Evolutionary conservation across 805 yeast species (phyloP).

Genomic region (Kuraishia cidri): DNA sequence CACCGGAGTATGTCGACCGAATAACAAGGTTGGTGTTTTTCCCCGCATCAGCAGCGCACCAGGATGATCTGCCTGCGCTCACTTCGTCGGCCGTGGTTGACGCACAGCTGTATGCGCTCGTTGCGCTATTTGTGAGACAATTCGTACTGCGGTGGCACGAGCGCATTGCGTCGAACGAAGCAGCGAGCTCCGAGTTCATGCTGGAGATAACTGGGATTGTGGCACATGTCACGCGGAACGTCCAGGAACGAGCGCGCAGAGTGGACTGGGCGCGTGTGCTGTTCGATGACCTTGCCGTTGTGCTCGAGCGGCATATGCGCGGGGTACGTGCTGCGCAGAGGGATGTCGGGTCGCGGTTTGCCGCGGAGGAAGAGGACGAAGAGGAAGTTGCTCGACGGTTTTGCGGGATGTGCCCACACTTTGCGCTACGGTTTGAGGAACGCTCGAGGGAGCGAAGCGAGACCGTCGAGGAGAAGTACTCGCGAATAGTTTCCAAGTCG

Average conservation of each 20-base stretch:
- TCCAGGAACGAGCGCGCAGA: slow-evolving; percentile 22
- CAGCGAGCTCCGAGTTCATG: slow-evolving; percentile 23
- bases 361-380: slow-evolving; percentile 1
- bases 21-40: slow-evolving; percentile 10
- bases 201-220: slow-evolving; percentile 27
- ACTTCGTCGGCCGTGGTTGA: slow-evolving; percentile 31
- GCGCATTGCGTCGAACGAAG: slow-evolving; percentile 23
- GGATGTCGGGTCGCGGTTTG: slow-evolving; percentile 9
- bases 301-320: slow-evolving; percentile 21
- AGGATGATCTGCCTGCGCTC: slow-evolving; percentile 24
- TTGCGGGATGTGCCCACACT: slow-evolving; percentile 11
- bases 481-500: too few relatives aligned
- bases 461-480: neutral
- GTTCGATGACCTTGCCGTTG: slow-evolving; percentile 33
- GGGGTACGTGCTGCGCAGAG: slow-evolving; percentile 5
- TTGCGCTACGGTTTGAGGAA: slow-evolving; percentile 9
- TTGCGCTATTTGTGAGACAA: slow-evolving; percentile 34
- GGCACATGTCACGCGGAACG: slow-evolving; percentile 27
- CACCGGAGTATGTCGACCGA: slow-evolving; percentile 13
- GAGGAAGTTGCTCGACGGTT: slow-evolving; percentile 10
- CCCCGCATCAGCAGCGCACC: neutral
- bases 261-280: slow-evolving; percentile 26
- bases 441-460: slow-evolving; percentile 1
- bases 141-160: slow-evolving; percentile 40
- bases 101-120: slow-evolving; percentile 32